phyloP scores from a whole-genome alignment of 352 stramenopile genomes.

The Phytopythium boreale region DNA sequence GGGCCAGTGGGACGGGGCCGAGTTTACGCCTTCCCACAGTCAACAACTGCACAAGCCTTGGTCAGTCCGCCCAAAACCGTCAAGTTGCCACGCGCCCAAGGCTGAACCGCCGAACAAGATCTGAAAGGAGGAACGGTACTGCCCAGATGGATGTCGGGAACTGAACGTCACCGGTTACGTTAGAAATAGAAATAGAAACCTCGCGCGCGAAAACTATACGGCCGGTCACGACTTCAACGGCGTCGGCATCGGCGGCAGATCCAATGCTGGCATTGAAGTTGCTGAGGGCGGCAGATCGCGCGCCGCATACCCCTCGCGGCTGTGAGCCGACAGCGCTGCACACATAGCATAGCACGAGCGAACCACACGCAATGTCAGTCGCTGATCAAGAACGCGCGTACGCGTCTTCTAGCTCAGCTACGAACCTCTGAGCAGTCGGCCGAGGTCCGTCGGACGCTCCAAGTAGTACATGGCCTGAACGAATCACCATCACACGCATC shows the following conservation, averaged over 20 bases:
- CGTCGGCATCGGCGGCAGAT: neutral
- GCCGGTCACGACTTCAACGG: neutral
- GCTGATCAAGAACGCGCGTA: too few relatives aligned
- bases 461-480: constrained; percentile 69
- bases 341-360: neutral
- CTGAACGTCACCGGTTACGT: neutral
- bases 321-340: constrained; percentile 52
- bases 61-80: neutral
- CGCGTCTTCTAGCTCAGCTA: neutral
- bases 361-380: neutral
- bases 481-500: neutral
- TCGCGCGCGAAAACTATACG: neutral
- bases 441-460: constrained; percentile 54
- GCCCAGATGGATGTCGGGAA: neutral
- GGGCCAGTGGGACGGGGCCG: constrained; percentile 1
- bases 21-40: neutral
- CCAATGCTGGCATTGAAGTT: neutral
- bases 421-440: constrained; percentile 51
- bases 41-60: neutral
- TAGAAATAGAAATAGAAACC: constrained; percentile 9
- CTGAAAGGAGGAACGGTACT: neutral
- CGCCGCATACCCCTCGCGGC: constrained; percentile 37
- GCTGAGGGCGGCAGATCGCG: neutral
- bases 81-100: neutral
- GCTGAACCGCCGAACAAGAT: constrained; percentile 2